Evolutionary conservation across 1,284 basidiomycete species (phyloP), one percentile per base, ranked within the genome.

Genomic region (Garcileccinum viscosum): DNA sequence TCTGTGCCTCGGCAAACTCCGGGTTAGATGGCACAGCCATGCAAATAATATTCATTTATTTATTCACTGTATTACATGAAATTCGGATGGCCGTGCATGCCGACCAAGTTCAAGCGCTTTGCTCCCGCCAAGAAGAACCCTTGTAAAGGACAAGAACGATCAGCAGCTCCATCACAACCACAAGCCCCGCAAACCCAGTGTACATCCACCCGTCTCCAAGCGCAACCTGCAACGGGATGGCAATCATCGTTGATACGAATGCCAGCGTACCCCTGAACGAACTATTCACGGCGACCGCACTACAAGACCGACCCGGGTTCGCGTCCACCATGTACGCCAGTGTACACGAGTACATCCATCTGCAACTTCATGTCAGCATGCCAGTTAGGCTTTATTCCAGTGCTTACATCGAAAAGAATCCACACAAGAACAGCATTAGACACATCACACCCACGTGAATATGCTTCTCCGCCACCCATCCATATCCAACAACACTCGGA

Each of bases 251-350:
- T 5, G 90, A 90, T 17, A 92, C 81, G 71, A 95, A 92, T 19
- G 92, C 94, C 4, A 87, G 83, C 3, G 89, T 62, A 1, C 94
- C 93, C 50, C 93, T 86, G 79, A 92, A 92, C 33, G 82, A 85
- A 70, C 90, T 92, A 77, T 95, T 95, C 22, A 85, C 81, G 0
- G 93, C 90, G 7, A 93, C 88, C 3, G 91, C 92, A 19, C 87
- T 88, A 2, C 90, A 88, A 0, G 91, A 91, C 24, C 92, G 86
- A 8, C 94, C 94, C 5, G 83, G 82, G 75, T 95, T 95, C 5
- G 92, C 88, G 75, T 95, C 93, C 9, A 94, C 90, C 62, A 94
- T 84, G 74, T 93, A 94, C 1, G 92, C 89, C 40, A 95, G 81
- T 1, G 91, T 90, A 70, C 89, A 90, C 19, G 90, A 81, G 76